Evolutionary conservation across 768 basidiomycete species (phyloP).

Genomic region (Dictyophora rubrovolvata): DNA sequence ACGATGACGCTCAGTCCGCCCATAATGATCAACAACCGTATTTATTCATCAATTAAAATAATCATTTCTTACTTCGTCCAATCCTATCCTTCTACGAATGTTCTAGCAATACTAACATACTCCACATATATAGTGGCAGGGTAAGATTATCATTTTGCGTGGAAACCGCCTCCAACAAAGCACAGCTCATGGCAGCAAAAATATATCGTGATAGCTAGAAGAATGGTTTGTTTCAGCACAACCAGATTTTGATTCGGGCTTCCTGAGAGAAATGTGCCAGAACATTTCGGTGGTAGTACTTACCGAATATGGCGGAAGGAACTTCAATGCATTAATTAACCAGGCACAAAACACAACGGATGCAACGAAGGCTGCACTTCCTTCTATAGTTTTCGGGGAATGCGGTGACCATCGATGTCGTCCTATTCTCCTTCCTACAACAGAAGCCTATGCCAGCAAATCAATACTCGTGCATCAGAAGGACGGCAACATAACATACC

Average conservation of each 20-base stretch:
- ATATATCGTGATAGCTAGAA: conserved; percentile 58
- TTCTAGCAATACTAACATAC: conserved; percentile 44
- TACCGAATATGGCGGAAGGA: conserved; percentile 71
- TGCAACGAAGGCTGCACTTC: conserved; percentile 68
- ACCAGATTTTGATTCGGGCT: not conserved
- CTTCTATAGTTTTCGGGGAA: conserved; percentile 85
- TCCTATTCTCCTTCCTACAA: conserved; percentile 81
- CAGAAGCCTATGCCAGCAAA: conserved; percentile 56
- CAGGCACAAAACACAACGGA: conserved; percentile 65
- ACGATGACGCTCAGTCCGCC: not conserved
- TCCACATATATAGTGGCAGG: conserved; percentile 94
- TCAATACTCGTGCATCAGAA: not conserved
- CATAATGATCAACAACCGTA: not conserved
- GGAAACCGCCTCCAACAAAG: conserved; percentile 80
- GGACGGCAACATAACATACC: conserved; percentile 34
- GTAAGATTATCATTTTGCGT: conserved; percentile 97
- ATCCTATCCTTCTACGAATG: not conserved
- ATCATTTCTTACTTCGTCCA: not conserved
- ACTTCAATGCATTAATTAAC: conserved; percentile 58
- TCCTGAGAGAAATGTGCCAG: not conserved
- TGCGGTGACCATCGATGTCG: conserved; percentile 74
- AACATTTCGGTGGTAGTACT: conserved; percentile 20
- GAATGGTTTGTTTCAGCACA: not conserved
- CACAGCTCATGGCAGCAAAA: conserved; percentile 50
- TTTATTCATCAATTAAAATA: not conserved